Evolutionary conservation across 2,329 filamentous ascomycete species (phyloP).

Genomic region (Colletotrichum tropicale): DNA sequence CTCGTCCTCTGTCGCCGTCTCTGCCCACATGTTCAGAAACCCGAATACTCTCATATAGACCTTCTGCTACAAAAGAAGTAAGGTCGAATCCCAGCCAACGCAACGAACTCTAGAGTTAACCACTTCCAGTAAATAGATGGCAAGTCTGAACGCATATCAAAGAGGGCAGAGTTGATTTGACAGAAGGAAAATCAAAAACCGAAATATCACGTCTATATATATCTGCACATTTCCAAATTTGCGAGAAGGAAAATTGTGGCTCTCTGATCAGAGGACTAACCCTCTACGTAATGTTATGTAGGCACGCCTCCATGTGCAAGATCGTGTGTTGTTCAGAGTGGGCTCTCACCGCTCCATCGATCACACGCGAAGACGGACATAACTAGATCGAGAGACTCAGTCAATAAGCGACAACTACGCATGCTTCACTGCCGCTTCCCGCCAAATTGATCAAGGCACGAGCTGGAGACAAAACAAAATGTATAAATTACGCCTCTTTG

Average conservation of each 20-base stretch:
- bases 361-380: neutral
- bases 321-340: neutral
- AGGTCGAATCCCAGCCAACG: rapidly evolving
- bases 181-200: neutral
- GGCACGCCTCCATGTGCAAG: neutral
- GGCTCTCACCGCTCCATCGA: neutral
- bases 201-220: neutral
- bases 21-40: neutral
- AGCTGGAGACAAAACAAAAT: conserved; percentile 4
- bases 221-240: neutral
- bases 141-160: neutral
- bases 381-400: neutral
- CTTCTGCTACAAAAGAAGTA: neutral
- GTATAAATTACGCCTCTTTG: conserved; percentile 20
- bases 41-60: neutral
- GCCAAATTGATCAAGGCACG: neutral
- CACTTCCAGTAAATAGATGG: neutral
- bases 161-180: neutral
- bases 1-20: neutral
- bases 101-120: rapidly evolving
- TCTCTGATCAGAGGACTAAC: neutral
- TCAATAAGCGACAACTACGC: neutral
- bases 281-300: neutral
- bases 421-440: neutral
- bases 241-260: neutral